These are phyloP conservation scores for Tylopilus vinaceipallidus DNA, from an alignment of 768 basidiomycete genomes.

Conservation along the genomic window DNA sequence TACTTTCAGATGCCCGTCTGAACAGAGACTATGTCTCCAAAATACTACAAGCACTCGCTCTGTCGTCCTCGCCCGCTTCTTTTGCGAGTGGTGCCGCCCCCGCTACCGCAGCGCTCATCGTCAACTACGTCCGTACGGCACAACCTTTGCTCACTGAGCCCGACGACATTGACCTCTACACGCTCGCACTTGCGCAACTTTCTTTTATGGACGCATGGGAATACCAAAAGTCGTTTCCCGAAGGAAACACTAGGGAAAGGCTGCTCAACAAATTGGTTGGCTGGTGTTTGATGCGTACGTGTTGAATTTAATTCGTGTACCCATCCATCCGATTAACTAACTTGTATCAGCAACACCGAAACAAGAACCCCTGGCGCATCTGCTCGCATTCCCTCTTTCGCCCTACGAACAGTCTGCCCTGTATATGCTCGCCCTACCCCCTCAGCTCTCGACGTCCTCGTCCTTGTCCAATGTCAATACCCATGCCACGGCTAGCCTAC, in stretches of 20 bases:
- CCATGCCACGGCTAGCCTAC: background rate
- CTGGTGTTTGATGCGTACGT: conserved; percentile 72
- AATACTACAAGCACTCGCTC: conserved; percentile 58
- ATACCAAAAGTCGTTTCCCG: conserved; percentile 69
- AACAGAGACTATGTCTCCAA: conserved; percentile 79
- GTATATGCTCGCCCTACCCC: conserved; percentile 55
- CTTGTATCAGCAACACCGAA: conserved; percentile 53
- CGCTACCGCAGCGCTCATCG: conserved; percentile 43
- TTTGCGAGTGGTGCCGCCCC: conserved; percentile 12
- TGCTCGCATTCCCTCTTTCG: conserved; percentile 66
- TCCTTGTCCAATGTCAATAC: conserved; percentile 10
- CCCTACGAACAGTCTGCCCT: conserved; percentile 60
- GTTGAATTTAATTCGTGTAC: no score
- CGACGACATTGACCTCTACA: conserved; percentile 68
- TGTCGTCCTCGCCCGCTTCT: conserved; percentile 42
- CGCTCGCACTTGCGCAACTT: conserved; percentile 61
- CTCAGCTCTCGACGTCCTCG: conserved; percentile 36
- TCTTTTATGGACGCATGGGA: conserved; percentile 73
- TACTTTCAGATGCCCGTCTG: conserved; percentile 71
- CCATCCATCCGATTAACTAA: conserved; percentile 2
- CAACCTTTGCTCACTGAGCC: conserved; percentile 71
- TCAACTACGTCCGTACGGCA: conserved; percentile 72
- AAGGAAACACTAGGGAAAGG: conserved; percentile 51
- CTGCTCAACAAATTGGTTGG: conserved; percentile 59
- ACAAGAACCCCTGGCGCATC: conserved; percentile 52